Percentiles rank a stretch among this genome's conserved stretches.
These are phyloP conservation scores for Myxozyma sirexii DNA, from an alignment of 805 yeast species.

Conservation along the genomic window DNA sequence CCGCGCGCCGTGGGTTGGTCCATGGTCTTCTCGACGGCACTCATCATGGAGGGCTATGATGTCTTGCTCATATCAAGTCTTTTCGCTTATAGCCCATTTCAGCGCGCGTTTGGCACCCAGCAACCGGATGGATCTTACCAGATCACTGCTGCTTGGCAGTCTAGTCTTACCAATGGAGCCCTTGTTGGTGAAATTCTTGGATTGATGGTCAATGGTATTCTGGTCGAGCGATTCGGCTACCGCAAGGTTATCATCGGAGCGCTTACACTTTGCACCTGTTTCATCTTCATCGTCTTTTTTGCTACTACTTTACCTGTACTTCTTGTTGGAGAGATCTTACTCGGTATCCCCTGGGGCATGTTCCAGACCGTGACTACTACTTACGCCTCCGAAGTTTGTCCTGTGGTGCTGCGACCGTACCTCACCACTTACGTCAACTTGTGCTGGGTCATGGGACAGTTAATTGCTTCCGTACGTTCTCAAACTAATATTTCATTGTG, in stretches of 20 bases:
- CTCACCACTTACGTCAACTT: conserved; percentile 54
- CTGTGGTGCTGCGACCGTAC: conserved; percentile 53
- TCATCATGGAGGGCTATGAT: conserved; percentile 59
- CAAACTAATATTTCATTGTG: too few relatives aligned
- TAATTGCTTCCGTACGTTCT: conserved; percentile 54
- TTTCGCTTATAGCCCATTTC: conserved; percentile 39
- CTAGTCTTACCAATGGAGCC: conserved; percentile 39
- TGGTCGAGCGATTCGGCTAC: conserved; percentile 53
- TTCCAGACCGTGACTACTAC: conserved; percentile 56
- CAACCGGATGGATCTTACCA: conserved; percentile 19
- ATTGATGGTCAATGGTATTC: conserved; percentile 49
- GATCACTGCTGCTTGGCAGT: conserved; percentile 40
- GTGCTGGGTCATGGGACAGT: conserved; percentile 59
- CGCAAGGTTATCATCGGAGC: conserved; percentile 48
- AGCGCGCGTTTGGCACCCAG: conserved; percentile 21
- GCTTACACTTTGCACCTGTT: conserved; percentile 44
- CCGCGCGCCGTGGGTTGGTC: conserved; percentile 55
- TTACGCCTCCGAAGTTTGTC: conserved; percentile 63
- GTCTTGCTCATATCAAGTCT: too few relatives aligned
- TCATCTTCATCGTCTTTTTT: conserved; percentile 53
- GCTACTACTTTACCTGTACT: conserved; percentile 47
- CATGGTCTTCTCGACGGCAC: conserved; percentile 47
- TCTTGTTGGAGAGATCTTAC: conserved; percentile 46
- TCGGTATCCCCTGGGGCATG: conserved; percentile 57
- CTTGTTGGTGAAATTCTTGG: conserved; percentile 54